Conservation (phyloP, 2,329 filamentous ascomycete species). For the Thelonectria discophora region DNA sequence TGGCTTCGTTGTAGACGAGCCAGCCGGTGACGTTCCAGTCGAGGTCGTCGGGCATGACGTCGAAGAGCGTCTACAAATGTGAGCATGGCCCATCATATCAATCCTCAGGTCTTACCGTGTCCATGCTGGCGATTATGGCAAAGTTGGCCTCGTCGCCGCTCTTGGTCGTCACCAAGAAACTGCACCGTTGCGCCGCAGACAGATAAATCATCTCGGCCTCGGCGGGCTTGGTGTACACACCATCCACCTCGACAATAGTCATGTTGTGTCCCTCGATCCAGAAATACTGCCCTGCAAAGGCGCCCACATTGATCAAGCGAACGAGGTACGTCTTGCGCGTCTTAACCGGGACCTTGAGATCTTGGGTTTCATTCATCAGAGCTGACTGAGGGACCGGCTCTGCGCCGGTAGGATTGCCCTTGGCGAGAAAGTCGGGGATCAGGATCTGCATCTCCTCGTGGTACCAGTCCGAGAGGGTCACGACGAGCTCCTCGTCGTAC, state of each 20-base stretch:
- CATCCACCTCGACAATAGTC: slow-evolving; percentile 77
- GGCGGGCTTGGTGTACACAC: slow-evolving; percentile 70
- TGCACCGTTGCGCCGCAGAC: slow-evolving; percentile 72
- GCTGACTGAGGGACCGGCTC: slow-evolving; percentile 74
- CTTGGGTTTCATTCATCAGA: slow-evolving; percentile 75
- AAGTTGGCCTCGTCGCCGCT: slow-evolving; percentile 69
- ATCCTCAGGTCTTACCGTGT: slow-evolving; percentile 57
- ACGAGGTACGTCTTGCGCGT: slow-evolving; percentile 66
- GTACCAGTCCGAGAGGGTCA: slow-evolving; percentile 79
- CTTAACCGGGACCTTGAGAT: slow-evolving; percentile 65
- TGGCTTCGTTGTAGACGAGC: slow-evolving; percentile 64
- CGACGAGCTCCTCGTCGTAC: slow-evolving; percentile 69
- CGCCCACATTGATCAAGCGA: slow-evolving; percentile 70
- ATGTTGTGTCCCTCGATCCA: slow-evolving; percentile 75
- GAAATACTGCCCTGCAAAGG: slow-evolving; percentile 73
- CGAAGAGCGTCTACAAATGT: slow-evolving; percentile 66
- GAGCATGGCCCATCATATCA: not conserved
- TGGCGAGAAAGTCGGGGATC: slow-evolving; percentile 59
- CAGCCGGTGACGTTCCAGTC: slow-evolving; percentile 76
- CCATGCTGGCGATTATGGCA: slow-evolving; percentile 75
- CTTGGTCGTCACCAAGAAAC: slow-evolving; percentile 69
- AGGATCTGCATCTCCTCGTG: slow-evolving; percentile 64
- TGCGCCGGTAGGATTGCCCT: slow-evolving; percentile 64
- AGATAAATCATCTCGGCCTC: slow-evolving; percentile 72
- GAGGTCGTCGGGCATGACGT: slow-evolving; percentile 70